Conservation (phyloP, 352 stramenopile genomes). For the Phytophthora ohioensis region DNA sequence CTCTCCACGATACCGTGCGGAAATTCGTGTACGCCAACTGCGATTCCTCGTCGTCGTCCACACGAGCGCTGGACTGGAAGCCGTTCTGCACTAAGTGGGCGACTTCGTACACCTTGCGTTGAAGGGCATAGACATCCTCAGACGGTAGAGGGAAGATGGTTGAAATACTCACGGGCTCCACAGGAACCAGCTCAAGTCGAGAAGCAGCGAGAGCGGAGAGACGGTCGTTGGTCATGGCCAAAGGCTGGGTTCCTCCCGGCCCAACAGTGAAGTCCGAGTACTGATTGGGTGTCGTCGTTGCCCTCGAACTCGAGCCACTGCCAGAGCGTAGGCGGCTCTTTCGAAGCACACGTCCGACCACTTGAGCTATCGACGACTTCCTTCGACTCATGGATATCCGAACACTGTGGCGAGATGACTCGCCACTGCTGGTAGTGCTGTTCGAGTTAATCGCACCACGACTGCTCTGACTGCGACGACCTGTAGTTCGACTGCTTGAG, state of each 20-base stretch:
- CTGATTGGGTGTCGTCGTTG: constrained; percentile 40
- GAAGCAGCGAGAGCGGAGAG: constrained; percentile 42
- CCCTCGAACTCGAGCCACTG: constrained; percentile 40
- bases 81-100: constrained; percentile 75
- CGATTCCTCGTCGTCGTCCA: constrained; percentile 70
- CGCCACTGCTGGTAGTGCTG: constrained; percentile 43
- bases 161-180: constrained; percentile 73
- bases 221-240: constrained; percentile 42
- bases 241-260: constrained; percentile 25
- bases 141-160: constrained; percentile 82
- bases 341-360: constrained; percentile 44
- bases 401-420: constrained; percentile 44
- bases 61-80: constrained; percentile 68
- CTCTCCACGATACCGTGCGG: constrained; percentile 64
- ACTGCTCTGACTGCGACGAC: constrained; percentile 41
- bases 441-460: constrained; percentile 40
- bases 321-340: constrained; percentile 43
- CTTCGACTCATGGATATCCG: constrained; percentile 34
- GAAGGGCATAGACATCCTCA: constrained; percentile 74
- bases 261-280: constrained; percentile 49
- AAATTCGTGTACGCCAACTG: constrained; percentile 81
- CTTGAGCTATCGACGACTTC: constrained; percentile 46
- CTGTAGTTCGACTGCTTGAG: constrained; percentile 39
- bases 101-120: constrained; percentile 81
- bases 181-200: constrained; percentile 55